These are phyloP conservation scores for Astrothelium macrocarpum DNA, from an alignment of 495 filamentous ascomycete genomes.

Conservation along the genomic window DNA sequence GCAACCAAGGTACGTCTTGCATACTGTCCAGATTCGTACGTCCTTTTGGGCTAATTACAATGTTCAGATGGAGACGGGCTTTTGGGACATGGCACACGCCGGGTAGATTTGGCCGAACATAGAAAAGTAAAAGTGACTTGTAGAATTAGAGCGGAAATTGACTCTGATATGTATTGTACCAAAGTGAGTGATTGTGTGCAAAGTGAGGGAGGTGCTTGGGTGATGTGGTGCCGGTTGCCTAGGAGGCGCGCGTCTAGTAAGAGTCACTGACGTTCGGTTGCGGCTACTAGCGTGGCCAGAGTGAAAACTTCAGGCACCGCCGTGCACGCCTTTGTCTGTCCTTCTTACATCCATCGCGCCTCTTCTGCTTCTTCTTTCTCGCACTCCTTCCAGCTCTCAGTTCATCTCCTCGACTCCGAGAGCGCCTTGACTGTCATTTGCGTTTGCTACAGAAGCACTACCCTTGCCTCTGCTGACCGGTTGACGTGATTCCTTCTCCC, in stretches of 20 bases:
- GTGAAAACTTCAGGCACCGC: slow-evolving; percentile 2
- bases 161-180: no score
- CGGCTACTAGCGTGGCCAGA: neutral
- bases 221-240: no score
- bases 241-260: neutral
- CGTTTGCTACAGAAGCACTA: neutral
- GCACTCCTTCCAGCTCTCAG: neutral
- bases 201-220: no score
- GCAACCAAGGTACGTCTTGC: slow-evolving; percentile 56
- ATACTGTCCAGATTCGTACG: neutral
- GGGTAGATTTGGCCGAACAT: neutral
- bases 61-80: slow-evolving; percentile 67
- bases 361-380: neutral
- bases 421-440: neutral
- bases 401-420: neutral
- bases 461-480: neutral
- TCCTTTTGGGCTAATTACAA: neutral
- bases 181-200: no score
- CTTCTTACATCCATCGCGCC: neutral
- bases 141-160: no score
- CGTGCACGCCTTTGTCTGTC: neutral
- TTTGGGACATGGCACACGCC: slow-evolving; percentile 70
- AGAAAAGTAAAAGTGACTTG: no score
- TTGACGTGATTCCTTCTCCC: slow-evolving; percentile 3
- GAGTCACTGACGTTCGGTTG: no score